Conservation (phyloP, 257 asterid species). For the Anisodus tanguticus region DNA sequence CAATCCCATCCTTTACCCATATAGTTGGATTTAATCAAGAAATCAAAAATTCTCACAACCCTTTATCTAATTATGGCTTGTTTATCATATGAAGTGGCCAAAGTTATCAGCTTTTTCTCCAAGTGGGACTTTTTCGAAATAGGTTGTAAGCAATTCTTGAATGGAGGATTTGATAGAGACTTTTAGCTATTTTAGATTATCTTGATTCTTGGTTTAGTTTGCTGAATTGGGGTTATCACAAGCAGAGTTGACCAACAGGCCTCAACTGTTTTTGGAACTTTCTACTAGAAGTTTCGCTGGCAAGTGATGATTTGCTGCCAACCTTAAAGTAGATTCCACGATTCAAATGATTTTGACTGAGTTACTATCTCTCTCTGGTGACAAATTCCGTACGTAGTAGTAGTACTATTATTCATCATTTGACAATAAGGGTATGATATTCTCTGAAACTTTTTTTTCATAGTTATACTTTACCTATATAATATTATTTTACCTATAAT, state of each 20-base stretch:
- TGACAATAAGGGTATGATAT: no score
- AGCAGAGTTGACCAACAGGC: conserved; percentile 3
- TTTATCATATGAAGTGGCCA: background rate
- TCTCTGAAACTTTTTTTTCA: no score
- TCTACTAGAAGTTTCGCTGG: conserved; percentile 1
- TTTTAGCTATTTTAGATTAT: conserved; percentile 13
- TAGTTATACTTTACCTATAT: no score
- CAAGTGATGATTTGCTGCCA: conserved; percentile 14
- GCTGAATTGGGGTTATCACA: background rate
- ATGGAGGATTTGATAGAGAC: background rate
- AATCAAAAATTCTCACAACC: background rate
- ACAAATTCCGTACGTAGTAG: background rate
- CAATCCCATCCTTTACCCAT: conserved; percentile 99
- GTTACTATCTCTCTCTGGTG: background rate
- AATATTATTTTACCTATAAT: no score
- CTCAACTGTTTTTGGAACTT: background rate
- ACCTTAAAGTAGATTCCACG: conserved; percentile 17
- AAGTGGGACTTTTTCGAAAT: background rate
- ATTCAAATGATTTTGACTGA: background rate
- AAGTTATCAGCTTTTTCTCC: background rate
- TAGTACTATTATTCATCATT: background rate
- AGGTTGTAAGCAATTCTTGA: background rate
- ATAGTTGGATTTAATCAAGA: conserved; percentile 15
- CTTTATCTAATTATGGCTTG: background rate
- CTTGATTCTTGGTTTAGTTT: background rate